Evolutionary conservation across 148 eudicot genomes (phyloP).

Genomic region (Fagopyrum homotropicum): DNA sequence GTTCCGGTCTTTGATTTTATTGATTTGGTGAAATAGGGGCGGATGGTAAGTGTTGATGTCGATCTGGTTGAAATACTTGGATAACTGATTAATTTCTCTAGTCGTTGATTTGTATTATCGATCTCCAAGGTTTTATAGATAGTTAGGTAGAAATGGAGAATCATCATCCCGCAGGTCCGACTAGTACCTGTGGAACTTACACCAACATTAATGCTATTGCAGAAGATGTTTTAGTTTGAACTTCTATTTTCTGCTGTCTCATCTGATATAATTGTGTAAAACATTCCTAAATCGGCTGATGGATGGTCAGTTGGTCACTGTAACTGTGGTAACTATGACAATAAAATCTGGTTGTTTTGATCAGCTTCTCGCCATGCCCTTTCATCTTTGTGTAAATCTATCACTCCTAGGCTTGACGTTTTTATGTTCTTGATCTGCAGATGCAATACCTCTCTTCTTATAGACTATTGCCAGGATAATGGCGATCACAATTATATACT

Average conservation of each 20-base stretch:
- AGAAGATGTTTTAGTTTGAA: neutral
- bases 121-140: neutral
- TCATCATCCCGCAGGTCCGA: neutral
- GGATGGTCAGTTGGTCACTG: neutral
- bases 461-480: conserved; percentile 54
- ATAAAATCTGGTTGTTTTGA: neutral
- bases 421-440: conserved; percentile 25
- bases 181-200: neutral
- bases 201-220: neutral
- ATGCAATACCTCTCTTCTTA: conserved; percentile 92
- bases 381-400: neutral
- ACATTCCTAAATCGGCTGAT: neutral
- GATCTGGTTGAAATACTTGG: neutral
- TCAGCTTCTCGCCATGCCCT: neutral
- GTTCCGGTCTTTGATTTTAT: neutral
- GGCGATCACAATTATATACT: conserved; percentile 63
- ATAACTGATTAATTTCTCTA: conserved; percentile 8
- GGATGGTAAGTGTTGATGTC: neutral
- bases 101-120: neutral
- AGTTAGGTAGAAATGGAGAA: neutral
- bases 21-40: conserved; percentile 6
- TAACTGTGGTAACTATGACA: neutral
- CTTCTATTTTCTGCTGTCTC: neutral
- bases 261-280: neutral
- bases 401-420: neutral